Conservation (phyloP, 192 early-diverging fungal genomes). For the Coemansia sp. region DNA sequence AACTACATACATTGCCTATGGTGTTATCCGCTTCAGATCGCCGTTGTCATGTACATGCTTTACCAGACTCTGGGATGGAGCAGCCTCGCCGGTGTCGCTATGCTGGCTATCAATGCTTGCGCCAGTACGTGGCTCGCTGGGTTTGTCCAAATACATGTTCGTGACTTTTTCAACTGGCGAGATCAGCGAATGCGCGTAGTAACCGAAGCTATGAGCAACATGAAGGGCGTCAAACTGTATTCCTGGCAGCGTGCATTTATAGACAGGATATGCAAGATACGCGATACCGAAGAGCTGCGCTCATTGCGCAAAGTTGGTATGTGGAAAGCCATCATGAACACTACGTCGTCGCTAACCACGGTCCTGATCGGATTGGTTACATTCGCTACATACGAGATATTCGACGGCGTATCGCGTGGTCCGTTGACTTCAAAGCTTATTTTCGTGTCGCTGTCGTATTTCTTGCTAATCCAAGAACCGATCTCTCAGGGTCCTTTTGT, state of each 20-base stretch:
- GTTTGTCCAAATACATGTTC: slow-evolving; percentile 1
- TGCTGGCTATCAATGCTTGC: slow-evolving; percentile 7
- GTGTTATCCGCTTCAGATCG: slow-evolving; percentile 16
- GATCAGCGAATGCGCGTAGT: slow-evolving; percentile 63
- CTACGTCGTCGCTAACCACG: slow-evolving; percentile 81
- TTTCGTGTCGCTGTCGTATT: slow-evolving; percentile 88
- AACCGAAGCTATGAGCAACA: slow-evolving; percentile 56
- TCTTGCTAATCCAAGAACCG: slow-evolving; percentile 90
- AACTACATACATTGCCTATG: slow-evolving; percentile 45
- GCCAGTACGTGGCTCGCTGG: slow-evolving; percentile 62
- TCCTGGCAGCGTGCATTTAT: slow-evolving; percentile 63
- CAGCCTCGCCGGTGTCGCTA: slow-evolving; percentile 6
- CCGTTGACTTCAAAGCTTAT: slow-evolving; percentile 69
- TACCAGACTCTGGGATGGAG: slow-evolving; percentile 25
- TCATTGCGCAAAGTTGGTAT: slow-evolving; percentile 77
- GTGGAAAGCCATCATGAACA: slow-evolving; percentile 68
- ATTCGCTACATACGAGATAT: slow-evolving; percentile 75
- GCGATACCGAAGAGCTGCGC: slow-evolving; percentile 74
- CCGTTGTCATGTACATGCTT: slow-evolving; percentile 15
- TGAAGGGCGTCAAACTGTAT: slow-evolving; percentile 66
- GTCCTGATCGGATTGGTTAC: slow-evolving; percentile 82
- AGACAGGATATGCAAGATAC: slow-evolving; percentile 60
- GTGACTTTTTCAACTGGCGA: slow-evolving; percentile 45
- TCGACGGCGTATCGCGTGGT: slow-evolving; percentile 56
- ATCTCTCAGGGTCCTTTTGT: slow-evolving; percentile 80